Conservation (phyloP, 331 rosid genomes). For the Quercus phellos region DNA sequence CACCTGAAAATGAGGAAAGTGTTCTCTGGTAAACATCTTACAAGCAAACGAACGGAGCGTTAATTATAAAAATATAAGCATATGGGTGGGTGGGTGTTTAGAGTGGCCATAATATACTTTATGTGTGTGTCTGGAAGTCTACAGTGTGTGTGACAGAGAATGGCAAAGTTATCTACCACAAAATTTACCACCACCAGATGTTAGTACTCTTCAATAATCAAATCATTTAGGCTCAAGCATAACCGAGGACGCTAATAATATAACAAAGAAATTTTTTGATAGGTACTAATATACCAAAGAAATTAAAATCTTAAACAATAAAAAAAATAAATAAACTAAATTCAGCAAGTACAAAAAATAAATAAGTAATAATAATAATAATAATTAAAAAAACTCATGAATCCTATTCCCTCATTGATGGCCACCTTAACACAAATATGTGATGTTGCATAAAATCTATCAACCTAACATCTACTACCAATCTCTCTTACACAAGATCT, state of each 20-base stretch:
- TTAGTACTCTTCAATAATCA: background rate
- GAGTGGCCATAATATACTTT: no score
- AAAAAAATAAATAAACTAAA: background rate
- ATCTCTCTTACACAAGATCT: slow-evolving; percentile 7
- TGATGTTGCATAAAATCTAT: background rate
- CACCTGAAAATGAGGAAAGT: no score
- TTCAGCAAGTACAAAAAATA: background rate
- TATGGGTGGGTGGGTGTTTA: background rate
- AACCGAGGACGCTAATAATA: background rate
- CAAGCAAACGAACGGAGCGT: no score
- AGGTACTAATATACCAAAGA: background rate
- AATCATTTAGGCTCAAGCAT: background rate
- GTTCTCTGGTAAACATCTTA: no score
- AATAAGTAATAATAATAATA: no score
- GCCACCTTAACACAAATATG: background rate
- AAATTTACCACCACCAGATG: background rate
- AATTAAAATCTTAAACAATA: background rate
- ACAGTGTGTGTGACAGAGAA: background rate
- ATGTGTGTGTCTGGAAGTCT: background rate
- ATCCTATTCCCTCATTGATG: background rate
- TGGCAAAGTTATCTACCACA: background rate
- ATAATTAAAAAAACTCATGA: background rate
- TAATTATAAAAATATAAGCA: background rate
- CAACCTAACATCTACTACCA: background rate
- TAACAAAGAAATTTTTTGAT: background rate